These are phyloP conservation scores for Fusarium buxicola DNA, from an alignment of 2,329 filamentous ascomycete species.

Conservation along the genomic window DNA sequence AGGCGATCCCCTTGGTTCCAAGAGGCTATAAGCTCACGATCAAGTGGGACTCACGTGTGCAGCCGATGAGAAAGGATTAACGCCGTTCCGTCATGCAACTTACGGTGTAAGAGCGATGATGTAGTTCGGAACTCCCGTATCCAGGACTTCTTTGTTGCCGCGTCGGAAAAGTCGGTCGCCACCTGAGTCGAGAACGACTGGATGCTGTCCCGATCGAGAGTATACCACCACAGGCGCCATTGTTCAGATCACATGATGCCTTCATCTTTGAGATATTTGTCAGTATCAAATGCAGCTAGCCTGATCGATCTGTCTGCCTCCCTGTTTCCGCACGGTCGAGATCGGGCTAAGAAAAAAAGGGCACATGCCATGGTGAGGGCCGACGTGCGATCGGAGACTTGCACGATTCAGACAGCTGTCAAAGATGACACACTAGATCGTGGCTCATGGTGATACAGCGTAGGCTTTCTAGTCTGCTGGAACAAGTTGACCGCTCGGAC, in stretches of 20 bases:
- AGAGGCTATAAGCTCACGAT: conserved; percentile 13
- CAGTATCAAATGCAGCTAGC: background rate
- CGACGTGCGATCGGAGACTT: conserved; percentile 9
- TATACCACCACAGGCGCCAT: conserved; percentile 17
- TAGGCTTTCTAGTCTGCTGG: conserved; percentile 5
- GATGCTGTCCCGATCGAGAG: background rate
- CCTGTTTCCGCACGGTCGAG: background rate
- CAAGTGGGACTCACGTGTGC: background rate
- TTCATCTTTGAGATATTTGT: conserved; percentile 2
- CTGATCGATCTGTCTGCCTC: background rate
- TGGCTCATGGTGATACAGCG: conserved; percentile 20
- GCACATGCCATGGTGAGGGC: background rate
- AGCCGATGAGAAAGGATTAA: conserved; percentile 2
- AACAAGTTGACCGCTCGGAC: conserved; percentile 1
- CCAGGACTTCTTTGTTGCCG: background rate
- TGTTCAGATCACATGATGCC: conserved; percentile 16
- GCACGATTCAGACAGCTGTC: conserved; percentile 12
- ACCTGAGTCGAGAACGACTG: conserved; percentile 13
- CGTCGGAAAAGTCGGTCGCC: conserved; percentile 11
- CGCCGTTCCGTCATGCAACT: background rate
- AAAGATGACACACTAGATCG: background rate
- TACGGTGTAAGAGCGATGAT: conserved; percentile 17
- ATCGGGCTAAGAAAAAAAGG: background rate
- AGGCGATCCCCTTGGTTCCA: background rate
- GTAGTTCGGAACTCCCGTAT: background rate